phyloP scores from a whole-genome alignment of 805 yeast genomes.

The Myxozyma melibiosi region DNA sequence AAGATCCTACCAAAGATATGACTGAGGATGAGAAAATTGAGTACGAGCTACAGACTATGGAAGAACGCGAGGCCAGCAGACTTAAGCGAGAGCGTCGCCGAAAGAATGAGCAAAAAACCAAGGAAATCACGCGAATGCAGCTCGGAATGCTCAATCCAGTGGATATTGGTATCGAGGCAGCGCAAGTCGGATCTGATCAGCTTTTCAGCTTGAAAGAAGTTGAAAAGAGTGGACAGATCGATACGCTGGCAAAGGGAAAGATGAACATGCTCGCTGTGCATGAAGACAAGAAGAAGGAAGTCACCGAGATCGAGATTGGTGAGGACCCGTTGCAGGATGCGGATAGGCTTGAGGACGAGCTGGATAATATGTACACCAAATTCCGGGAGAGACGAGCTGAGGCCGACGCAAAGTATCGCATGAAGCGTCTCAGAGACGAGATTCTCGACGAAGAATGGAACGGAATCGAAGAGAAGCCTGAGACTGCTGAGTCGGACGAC shows the following conservation, averaged over 20 bases:
- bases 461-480: constrained; percentile 43
- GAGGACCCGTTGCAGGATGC: constrained; percentile 43
- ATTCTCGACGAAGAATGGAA: constrained; percentile 54
- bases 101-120: constrained; percentile 79
- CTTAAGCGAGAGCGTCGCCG: constrained; percentile 79
- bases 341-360: constrained; percentile 68
- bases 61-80: constrained; percentile 68
- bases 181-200: constrained; percentile 72
- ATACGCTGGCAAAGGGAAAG: constrained; percentile 32
- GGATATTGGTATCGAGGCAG: constrained; percentile 93
- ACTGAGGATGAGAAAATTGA: constrained; percentile 85
- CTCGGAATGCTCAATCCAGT: constrained; percentile 93
- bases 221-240: constrained; percentile 73
- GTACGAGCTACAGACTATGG: constrained; percentile 74
- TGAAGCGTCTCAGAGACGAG: constrained; percentile 55
- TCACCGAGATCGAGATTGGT: constrained; percentile 23
- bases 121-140: constrained; percentile 87
- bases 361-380: constrained; percentile 68
- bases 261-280: constrained; percentile 47
- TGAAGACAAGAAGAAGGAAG: constrained; percentile 38
- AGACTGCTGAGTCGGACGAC: constrained; percentile 35
- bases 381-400: constrained; percentile 54
- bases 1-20: constrained; percentile 45
- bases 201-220: constrained; percentile 84
- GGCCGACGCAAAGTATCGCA: constrained; percentile 53